Conservation (phyloP, 345 rosid genomes). For the Aquilaria sinensis region DNA sequence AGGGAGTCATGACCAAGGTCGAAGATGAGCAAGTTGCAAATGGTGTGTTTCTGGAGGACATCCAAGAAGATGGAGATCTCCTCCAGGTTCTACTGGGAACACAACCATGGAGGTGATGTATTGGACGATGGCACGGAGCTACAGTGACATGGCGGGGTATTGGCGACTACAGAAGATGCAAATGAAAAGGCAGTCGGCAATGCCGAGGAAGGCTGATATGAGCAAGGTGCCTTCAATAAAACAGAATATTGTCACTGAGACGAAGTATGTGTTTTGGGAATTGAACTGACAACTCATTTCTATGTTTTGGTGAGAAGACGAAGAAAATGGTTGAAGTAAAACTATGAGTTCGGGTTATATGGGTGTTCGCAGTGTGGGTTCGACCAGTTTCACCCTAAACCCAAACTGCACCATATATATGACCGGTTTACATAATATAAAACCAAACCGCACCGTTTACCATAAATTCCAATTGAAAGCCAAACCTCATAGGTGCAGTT, state of each 20-base stretch:
- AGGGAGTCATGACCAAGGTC: conserved; percentile 62
- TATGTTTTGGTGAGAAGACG: too few relatives aligned
- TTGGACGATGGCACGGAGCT: conserved; percentile 53
- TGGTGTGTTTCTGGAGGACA: conserved; percentile 30
- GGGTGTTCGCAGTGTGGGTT: too few relatives aligned
- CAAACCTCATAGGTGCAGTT: too few relatives aligned
- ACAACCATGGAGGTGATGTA: conserved; percentile 45
- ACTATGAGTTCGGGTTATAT: too few relatives aligned
- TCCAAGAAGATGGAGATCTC: conserved; percentile 44
- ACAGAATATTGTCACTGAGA: conserved; percentile 28
- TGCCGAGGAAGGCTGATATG: conserved; percentile 14
- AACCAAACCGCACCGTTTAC: too few relatives aligned
- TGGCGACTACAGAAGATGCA: conserved; percentile 14
- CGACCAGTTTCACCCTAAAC: too few relatives aligned
- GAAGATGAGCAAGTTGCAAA: conserved; percentile 57
- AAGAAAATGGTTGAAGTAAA: too few relatives aligned
- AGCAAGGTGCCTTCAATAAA: conserved; percentile 37
- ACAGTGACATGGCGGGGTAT: conserved; percentile 38
- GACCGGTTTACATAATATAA: too few relatives aligned
- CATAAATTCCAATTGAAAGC: too few relatives aligned
- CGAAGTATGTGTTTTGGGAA: conserved; percentile 33
- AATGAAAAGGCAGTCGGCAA: conserved; percentile 4
- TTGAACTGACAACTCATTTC: neutral
- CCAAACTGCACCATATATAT: too few relatives aligned
- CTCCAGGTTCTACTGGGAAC: conserved; percentile 41